Evolutionary conservation across 2,329 filamentous ascomycete genomes (phyloP).

Genomic region (Calycina herbarum): DNA sequence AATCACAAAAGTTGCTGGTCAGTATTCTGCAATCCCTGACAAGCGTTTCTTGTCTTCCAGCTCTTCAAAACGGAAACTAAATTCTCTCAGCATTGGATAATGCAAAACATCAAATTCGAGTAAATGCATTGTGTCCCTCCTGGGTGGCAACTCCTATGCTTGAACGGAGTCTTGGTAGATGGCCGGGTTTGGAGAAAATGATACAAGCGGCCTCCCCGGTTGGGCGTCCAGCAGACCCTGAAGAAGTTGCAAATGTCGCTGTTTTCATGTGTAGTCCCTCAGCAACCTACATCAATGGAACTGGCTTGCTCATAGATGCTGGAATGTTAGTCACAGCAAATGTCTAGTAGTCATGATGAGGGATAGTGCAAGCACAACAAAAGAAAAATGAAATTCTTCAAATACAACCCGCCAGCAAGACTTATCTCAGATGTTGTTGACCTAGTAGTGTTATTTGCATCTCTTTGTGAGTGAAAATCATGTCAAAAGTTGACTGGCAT

Average conservation of each 20-base stretch:
- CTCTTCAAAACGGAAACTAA: no score
- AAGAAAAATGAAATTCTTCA: no score
- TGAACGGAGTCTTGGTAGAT: slow-evolving; percentile 5
- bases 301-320: slow-evolving; percentile 17
- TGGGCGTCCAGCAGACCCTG: background rate
- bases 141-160: slow-evolving; percentile 21
- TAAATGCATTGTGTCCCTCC: slow-evolving; percentile 21
- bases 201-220: no score
- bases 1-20: slow-evolving; percentile 28
- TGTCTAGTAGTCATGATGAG: no score
- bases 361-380: no score
- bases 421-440: no score
- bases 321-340: no score
- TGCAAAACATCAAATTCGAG: slow-evolving; percentile 9
- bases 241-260: slow-evolving; percentile 24
- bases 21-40: background rate
- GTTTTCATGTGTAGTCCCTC: slow-evolving; percentile 21
- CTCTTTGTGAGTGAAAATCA: no score
- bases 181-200: background rate
- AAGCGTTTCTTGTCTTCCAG: no score
- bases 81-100: slow-evolving; percentile 6
- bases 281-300: slow-evolving; percentile 22
- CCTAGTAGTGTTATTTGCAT: no score
- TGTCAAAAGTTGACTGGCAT: no score
- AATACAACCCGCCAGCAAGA: no score